Base-by-base conservation (phyloP, 306 rosid species). In the Acacia crassicarpa region DNA sequence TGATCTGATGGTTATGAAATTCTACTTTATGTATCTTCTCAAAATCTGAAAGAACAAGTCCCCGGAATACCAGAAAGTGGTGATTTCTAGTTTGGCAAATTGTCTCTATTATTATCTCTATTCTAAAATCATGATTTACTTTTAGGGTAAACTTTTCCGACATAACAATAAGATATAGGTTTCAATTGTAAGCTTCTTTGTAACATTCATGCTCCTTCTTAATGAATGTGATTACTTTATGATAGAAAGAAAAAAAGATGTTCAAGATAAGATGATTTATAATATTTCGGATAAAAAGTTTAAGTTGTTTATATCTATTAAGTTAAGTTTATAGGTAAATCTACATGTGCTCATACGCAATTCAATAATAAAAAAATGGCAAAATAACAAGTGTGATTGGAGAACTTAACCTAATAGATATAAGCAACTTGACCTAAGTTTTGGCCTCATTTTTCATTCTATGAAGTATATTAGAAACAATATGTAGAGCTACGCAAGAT, bases 141-240 rank as follows among this genome's bases (percentile, higher is more conserved):
- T 1, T 5, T 12, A 62, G 40, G 40, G 68, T 30, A 62, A 13
- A 15, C 68, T 61, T 62, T 30, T 41, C 23, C 13, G 12, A 32
- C 10, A 33, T 53, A 10, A n/a, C 59, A 5, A 53, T 15, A 53
- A 17, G 59, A 53, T 53, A 53, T 19, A 17, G 56, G 56, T 15
- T 16, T 51, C 19, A 53, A 53, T 53, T 53, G 61, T 20, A 20
- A 53, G 58, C 59, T 53, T 15, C 59, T 53, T 53, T 19, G 9
- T 19, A 53, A 53, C 23, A 91, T 91, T 87, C 84, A 86, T 67
- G 72, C 88, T 69, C 88, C 90, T 81, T 91, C 97, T 83, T 2
- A 53, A 53, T 53, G 61, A 53, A 20, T 53, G 49, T 40, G 11
- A 66, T 33, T 53, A 16, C 22, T 16, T 27, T 2, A 61, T 48